Conservation (phyloP, 2,329 filamentous ascomycete genomes). For the Trichoderma sp. region DNA sequence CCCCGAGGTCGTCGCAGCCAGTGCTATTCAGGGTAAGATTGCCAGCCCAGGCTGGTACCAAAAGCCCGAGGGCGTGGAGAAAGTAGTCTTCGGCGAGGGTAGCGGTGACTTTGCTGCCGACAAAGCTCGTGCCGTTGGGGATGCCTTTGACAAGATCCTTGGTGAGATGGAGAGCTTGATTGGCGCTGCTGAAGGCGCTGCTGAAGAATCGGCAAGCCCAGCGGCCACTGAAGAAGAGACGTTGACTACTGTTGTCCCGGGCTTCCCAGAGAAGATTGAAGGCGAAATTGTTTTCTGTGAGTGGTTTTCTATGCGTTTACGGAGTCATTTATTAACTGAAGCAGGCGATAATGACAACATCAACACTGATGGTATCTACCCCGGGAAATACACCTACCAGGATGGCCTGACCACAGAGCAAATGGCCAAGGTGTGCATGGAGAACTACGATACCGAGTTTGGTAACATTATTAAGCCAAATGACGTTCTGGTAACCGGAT, state of each 20-base stretch:
- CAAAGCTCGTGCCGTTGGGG: slow-evolving; percentile 65
- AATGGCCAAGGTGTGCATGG: slow-evolving; percentile 91
- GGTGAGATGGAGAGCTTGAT: slow-evolving; percentile 47
- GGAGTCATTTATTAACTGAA: neutral
- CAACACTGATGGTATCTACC: slow-evolving; percentile 91
- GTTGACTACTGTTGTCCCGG: slow-evolving; percentile 65
- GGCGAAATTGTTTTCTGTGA: slow-evolving; percentile 78
- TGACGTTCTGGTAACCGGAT: slow-evolving; percentile 83
- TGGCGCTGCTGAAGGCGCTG: slow-evolving; percentile 20
- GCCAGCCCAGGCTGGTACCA: slow-evolving; percentile 78
- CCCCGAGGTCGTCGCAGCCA: slow-evolving; percentile 90
- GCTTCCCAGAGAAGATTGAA: slow-evolving; percentile 79
- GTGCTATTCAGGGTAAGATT: slow-evolving; percentile 72
- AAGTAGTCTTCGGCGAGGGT: slow-evolving; percentile 71
- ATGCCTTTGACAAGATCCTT: slow-evolving; percentile 72
- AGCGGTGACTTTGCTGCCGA: slow-evolving; percentile 65
- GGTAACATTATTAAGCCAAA: slow-evolving; percentile 60
- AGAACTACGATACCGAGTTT: slow-evolving; percentile 85
- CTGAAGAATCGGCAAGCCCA: neutral
- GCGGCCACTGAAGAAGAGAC: slow-evolving; percentile 26
- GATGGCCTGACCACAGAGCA: slow-evolving; percentile 73
- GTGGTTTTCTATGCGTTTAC: neutral
- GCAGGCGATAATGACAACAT: slow-evolving; percentile 59
- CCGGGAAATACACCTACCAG: slow-evolving; percentile 89
- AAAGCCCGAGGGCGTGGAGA: slow-evolving; percentile 65